These are phyloP conservation scores for Seiridium cupressi DNA, from an alignment of 2,329 filamentous ascomycete species.

Conservation along the genomic window DNA sequence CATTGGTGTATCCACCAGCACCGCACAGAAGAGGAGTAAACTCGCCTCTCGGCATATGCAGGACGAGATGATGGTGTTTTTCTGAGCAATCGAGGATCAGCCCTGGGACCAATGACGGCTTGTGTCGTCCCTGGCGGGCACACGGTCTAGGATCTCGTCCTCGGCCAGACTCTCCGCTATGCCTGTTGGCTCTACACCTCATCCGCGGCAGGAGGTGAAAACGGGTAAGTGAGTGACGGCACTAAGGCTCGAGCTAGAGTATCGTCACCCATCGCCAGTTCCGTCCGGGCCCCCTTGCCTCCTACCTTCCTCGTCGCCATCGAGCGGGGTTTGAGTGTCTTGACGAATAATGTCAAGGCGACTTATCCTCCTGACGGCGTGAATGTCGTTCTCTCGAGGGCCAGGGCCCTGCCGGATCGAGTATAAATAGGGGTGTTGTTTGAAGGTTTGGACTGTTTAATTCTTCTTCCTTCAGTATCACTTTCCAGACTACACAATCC, in stretches of 20 bases:
- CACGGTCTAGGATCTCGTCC: constrained; percentile 7
- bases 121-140: neutral
- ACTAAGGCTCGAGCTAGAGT: constrained; percentile 7
- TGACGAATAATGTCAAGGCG: constrained; percentile 27
- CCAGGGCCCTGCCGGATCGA: constrained; percentile 35
- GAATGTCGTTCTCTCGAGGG: constrained; percentile 25
- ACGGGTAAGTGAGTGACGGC: constrained; percentile 8
- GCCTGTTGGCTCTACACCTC: constrained; percentile 8
- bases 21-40: constrained; percentile 25
- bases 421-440: constrained; percentile 63
- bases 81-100: constrained; percentile 11
- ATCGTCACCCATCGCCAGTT: constrained; percentile 9
- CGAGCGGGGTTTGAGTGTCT: constrained; percentile 34
- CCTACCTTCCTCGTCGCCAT: constrained; percentile 28
- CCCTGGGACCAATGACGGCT: neutral
- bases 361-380: constrained; percentile 18
- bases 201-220: constrained; percentile 5
- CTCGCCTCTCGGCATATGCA: constrained; percentile 40
- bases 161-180: constrained; percentile 8
- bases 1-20: constrained; percentile 29
- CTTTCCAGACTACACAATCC: constrained; percentile 31
- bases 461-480: constrained; percentile 50
- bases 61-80: constrained; percentile 17
- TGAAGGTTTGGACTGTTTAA: constrained; percentile 39
- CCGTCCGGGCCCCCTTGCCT: constrained; percentile 15